phyloP scores from a whole-genome alignment of 2,329 filamentous ascomycete genomes.

The Exserohilum rostratum region DNA sequence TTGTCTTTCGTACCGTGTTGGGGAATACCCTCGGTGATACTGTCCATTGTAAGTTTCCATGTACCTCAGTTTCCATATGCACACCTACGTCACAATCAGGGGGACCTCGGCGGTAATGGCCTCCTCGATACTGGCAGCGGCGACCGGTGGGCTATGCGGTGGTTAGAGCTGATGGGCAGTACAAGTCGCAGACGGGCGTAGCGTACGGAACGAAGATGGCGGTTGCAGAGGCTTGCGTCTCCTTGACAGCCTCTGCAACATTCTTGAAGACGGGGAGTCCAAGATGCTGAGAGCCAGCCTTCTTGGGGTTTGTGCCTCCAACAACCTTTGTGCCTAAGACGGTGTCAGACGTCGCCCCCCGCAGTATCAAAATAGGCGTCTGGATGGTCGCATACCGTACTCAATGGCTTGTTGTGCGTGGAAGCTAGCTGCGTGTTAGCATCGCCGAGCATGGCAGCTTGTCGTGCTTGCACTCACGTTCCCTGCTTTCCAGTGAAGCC shows the following conservation, averaged over 20 bases:
- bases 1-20: slow-evolving; percentile 76
- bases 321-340: slow-evolving; percentile 88
- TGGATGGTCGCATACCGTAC: slow-evolving; percentile 72
- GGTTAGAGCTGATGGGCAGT: slow-evolving; percentile 35
- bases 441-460: not conserved
- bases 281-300: slow-evolving; percentile 89
- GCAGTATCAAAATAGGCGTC: slow-evolving; percentile 19
- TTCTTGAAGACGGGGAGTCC: slow-evolving; percentile 91
- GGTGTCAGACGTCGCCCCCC: slow-evolving; percentile 36
- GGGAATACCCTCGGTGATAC: slow-evolving; percentile 95
- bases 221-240: slow-evolving; percentile 88
- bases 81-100: slow-evolving; percentile 79
- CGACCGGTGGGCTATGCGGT: slow-evolving; percentile 75
- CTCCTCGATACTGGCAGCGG: slow-evolving; percentile 95
- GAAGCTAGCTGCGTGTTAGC: slow-evolving; percentile 68
- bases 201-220: slow-evolving; percentile 93
- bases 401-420: slow-evolving; percentile 97
- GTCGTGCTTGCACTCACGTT: slow-evolving; percentile 58
- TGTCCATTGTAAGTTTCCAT: slow-evolving; percentile 46
- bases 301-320: slow-evolving; percentile 98
- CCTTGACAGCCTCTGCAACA: slow-evolving; percentile 85
- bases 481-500: slow-evolving; percentile 97
- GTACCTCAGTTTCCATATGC: slow-evolving; percentile 13
- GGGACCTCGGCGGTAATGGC: slow-evolving; percentile 91
- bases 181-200: slow-evolving; percentile 4